phyloP scores from a whole-genome alignment of 768 basidiomycete genomes.

The Flagelloscypha sp. region DNA sequence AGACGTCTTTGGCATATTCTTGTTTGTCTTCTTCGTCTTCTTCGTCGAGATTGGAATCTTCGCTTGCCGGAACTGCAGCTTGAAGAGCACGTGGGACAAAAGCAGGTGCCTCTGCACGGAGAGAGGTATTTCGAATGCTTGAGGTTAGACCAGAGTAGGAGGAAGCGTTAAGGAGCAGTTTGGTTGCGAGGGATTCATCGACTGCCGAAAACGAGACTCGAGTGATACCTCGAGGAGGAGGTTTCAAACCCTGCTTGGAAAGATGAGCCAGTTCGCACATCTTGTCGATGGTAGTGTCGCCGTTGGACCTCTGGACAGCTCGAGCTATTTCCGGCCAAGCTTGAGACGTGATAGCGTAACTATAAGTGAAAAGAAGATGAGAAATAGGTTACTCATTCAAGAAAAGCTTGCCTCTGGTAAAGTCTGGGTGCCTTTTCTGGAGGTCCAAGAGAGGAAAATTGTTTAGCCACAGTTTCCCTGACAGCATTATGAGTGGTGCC shows the following conservation, averaged over 20 bases:
- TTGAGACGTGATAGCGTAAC: slow-evolving; percentile 13
- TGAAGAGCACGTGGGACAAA: slow-evolving; percentile 11
- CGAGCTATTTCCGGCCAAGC: slow-evolving; percentile 19
- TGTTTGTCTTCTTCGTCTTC: slow-evolving; percentile 8
- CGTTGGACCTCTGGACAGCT: slow-evolving; percentile 13
- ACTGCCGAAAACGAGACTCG: slow-evolving; percentile 4
- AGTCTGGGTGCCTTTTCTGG: slow-evolving; percentile 6
- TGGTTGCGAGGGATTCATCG: slow-evolving; percentile 7
- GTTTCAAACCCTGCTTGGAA: slow-evolving; percentile 2
- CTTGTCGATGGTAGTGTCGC: slow-evolving; percentile 15
- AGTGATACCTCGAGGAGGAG: slow-evolving; percentile 1
- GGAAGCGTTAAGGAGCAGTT: not conserved
- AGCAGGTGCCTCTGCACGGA: slow-evolving; percentile 11
- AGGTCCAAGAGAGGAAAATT: slow-evolving; percentile 5
- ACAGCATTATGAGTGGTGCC: slow-evolving; percentile 12
- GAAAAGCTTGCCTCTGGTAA: slow-evolving; percentile 4
- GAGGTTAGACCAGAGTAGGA: slow-evolving; percentile 15
- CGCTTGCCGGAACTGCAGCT: slow-evolving; percentile 2
- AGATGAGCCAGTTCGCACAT: slow-evolving; percentile 16
- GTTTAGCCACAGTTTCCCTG: slow-evolving; percentile 12
- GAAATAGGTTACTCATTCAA: not conserved
- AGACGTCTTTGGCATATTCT: slow-evolving; percentile 8
- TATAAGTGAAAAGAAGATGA: slow-evolving; percentile 9
- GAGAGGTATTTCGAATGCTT: slow-evolving; percentile 3
- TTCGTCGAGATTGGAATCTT: slow-evolving; percentile 5